Conservation (phyloP, 129 eudicot genomes). For the Silybum marianum region DNA sequence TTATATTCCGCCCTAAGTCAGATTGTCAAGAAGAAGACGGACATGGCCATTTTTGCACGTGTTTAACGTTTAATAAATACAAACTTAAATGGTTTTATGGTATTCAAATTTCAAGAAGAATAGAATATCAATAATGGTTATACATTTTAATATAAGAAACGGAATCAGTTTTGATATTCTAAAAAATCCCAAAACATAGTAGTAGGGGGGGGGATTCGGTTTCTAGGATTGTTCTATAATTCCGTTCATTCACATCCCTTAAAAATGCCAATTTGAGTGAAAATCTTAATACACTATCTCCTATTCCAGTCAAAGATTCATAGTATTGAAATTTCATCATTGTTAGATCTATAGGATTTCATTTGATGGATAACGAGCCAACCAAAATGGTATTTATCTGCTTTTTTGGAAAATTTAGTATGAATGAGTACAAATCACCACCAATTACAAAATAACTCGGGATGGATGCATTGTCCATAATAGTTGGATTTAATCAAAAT, state of each 20-base stretch:
- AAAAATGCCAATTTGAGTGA: not conserved
- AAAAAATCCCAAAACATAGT: conserved; percentile 5
- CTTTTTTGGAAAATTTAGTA: not conserved
- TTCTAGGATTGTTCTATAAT: not conserved
- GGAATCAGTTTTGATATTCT: not conserved
- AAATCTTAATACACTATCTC: not conserved
- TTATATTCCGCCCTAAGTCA: not conserved
- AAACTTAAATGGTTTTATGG: not conserved
- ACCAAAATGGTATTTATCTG: not conserved
- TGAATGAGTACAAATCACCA: not conserved
- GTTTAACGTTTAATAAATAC: not conserved
- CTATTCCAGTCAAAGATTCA: not conserved
- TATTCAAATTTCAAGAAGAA: not conserved
- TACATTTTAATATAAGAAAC: conserved; percentile 14
- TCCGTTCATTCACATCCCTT: not conserved
- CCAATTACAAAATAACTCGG: not conserved
- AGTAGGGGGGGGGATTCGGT: not conserved
- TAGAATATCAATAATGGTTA: not conserved
- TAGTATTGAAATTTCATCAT: not conserved
- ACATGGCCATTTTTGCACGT: not conserved
- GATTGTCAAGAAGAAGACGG: not conserved
- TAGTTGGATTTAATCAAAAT: not conserved
- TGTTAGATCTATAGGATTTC: not conserved
- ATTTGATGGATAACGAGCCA: not conserved
- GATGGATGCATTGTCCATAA: not conserved